phyloP scores from a whole-genome alignment of 257 asterid species.

The Nicotiana noctiflora region DNA sequence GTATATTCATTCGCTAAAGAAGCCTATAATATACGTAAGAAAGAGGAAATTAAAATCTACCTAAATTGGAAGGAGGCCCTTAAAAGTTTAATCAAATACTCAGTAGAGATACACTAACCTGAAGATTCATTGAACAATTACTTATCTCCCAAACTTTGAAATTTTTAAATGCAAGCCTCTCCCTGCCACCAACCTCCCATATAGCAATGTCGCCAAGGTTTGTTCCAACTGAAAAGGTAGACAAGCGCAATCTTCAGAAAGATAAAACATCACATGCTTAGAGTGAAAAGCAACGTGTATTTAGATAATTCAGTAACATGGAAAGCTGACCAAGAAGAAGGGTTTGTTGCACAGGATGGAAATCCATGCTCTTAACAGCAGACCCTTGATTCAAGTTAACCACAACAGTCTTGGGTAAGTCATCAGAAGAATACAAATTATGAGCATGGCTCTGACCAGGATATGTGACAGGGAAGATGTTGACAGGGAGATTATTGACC shows the following conservation, averaged over 20 bases:
- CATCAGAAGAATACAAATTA: conserved; percentile 27
- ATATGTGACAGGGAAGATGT: conserved; percentile 22
- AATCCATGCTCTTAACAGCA: conserved; percentile 66
- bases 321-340: conserved; percentile 51
- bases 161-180: conserved; percentile 35
- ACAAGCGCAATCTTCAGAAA: not conserved
- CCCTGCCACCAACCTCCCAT: conserved; percentile 53
- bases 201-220: conserved; percentile 47
- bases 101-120: conserved; percentile 27
- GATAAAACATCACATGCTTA: not conserved
- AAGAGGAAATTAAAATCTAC: conserved; percentile 6
- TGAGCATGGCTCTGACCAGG: conserved; percentile 38
- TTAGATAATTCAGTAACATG: not conserved
- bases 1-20: conserved; percentile 46
- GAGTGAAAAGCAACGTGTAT: not conserved
- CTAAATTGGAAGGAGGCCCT: not conserved
- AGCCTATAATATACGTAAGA: conserved; percentile 39
- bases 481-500: conserved; percentile 37
- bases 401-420: conserved; percentile 48
- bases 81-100: not conserved
- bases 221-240: conserved; percentile 51
- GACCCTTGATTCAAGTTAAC: conserved; percentile 53
- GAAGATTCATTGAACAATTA: conserved; percentile 44
- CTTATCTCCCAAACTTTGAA: conserved; percentile 58
- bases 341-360: conserved; percentile 46